These are phyloP conservation scores for Cicer judaicum DNA, from an alignment of 306 rosid genomes.

Conservation along the genomic window DNA sequence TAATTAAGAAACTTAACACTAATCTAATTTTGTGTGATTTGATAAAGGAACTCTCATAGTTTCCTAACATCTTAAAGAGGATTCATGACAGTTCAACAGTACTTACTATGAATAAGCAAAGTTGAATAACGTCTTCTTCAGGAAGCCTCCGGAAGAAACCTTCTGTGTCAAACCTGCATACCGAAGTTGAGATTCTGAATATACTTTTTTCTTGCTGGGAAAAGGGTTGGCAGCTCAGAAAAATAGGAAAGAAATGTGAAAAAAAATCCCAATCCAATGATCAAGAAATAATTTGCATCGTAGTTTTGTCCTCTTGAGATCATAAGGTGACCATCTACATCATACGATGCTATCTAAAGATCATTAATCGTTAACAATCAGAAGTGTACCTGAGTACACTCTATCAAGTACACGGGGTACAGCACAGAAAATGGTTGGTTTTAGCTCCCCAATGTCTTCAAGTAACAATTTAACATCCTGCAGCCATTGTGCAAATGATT, in stretches of 20 bases:
- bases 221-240: slow-evolving; percentile 19
- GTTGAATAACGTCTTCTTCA: slow-evolving; percentile 75
- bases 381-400: slow-evolving; percentile 70
- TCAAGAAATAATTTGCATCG: slow-evolving; percentile 35
- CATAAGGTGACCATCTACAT: slow-evolving; percentile 32
- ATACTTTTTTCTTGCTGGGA: background rate
- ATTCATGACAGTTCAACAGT: slow-evolving; percentile 16
- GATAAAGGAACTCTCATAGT: slow-evolving; percentile 1
- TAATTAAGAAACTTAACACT: slow-evolving; percentile 4
- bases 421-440: slow-evolving; percentile 93
- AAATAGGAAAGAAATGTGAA: background rate
- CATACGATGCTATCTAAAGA: background rate
- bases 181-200: slow-evolving; percentile 28
- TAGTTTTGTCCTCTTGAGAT: slow-evolving; percentile 35
- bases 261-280: slow-evolving; percentile 24
- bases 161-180: slow-evolving; percentile 81
- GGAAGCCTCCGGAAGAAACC: slow-evolving; percentile 76
- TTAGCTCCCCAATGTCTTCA: slow-evolving; percentile 90
- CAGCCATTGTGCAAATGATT: slow-evolving; percentile 41
- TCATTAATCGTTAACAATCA: slow-evolving; percentile 24
- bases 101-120: slow-evolving; percentile 82
- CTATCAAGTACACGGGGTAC: slow-evolving; percentile 98
- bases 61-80: slow-evolving; percentile 23
- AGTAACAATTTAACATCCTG: slow-evolving; percentile 90
- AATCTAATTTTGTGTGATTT: slow-evolving; percentile 16